These are phyloP conservation scores for Cyanidium caldarium DNA, from an alignment of 23 red algal species.

Conservation along the genomic window DNA sequence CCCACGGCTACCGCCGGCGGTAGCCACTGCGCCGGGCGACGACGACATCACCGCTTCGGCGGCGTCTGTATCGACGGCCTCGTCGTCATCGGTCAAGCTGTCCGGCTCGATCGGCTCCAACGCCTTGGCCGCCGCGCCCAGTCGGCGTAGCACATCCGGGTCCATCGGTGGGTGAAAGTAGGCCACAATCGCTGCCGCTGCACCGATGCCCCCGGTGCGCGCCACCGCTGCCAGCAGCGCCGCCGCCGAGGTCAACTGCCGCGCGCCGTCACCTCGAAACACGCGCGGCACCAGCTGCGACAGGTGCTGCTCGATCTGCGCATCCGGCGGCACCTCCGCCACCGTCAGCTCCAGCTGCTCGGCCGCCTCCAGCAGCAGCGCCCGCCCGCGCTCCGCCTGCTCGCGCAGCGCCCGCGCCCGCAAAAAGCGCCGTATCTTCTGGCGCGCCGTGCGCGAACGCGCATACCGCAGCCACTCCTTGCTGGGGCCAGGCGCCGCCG, in stretches of 20 bases:
- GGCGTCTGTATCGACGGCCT: not conserved
- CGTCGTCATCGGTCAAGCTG: not conserved
- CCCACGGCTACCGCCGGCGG: no score
- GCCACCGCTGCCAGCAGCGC: not conserved
- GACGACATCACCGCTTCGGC: no score
- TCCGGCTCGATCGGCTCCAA: no score
- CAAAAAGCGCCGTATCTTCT: not conserved
- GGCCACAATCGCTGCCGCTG: not conserved
- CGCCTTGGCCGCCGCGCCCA: not conserved
- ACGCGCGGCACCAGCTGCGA: not conserved
- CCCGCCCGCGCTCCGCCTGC: not conserved
- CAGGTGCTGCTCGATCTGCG: not conserved
- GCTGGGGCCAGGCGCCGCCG: not conserved
- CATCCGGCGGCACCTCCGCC: not conserved
- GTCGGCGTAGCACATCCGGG: not conserved
- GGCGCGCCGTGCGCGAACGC: not conserved
- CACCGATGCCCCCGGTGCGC: not conserved
- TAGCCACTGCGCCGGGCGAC: no score
- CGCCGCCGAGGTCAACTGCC: not conserved
- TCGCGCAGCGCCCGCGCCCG: not conserved
- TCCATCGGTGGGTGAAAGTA: not conserved
- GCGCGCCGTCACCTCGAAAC: not conserved
- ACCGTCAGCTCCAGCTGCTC: not conserved
- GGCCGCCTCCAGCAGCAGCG: not conserved
- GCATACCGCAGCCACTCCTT: not conserved